Conservation (phyloP, 2,329 filamentous ascomycete species). For the Claviceps sp. region DNA sequence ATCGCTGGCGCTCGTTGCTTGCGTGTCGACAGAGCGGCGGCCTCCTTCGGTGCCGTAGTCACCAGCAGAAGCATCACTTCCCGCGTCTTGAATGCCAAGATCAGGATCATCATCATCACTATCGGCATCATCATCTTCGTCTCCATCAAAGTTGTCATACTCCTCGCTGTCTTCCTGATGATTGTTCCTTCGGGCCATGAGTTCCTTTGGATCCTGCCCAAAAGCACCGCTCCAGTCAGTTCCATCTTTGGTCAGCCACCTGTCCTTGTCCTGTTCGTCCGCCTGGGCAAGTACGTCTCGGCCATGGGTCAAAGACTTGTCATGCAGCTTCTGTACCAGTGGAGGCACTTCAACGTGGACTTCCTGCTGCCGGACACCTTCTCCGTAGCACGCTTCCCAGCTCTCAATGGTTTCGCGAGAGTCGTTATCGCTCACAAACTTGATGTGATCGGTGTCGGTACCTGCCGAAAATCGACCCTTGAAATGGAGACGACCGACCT, state of each 20-base stretch:
- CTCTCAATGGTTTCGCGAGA: slow-evolving; percentile 86
- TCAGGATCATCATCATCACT: slow-evolving; percentile 29
- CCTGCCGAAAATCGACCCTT: slow-evolving; percentile 74
- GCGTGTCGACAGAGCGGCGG: slow-evolving; percentile 27
- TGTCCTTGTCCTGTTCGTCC: slow-evolving; percentile 55
- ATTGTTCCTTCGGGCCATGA: slow-evolving; percentile 23
- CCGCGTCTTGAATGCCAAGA: slow-evolving; percentile 47
- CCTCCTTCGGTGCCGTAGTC: slow-evolving; percentile 14
- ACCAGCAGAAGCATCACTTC: slow-evolving; percentile 15
- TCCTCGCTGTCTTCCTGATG: slow-evolving; percentile 23
- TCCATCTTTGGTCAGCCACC: slow-evolving; percentile 68
- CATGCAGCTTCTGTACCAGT: slow-evolving; percentile 61
- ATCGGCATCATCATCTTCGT: slow-evolving; percentile 18
- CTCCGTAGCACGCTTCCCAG: slow-evolving; percentile 82
- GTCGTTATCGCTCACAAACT: slow-evolving; percentile 76
- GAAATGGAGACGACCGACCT: slow-evolving; percentile 74
- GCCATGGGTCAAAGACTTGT: slow-evolving; percentile 64
- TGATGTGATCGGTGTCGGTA: slow-evolving; percentile 73
- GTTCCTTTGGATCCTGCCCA: slow-evolving; percentile 54
- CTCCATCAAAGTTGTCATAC: slow-evolving; percentile 24
- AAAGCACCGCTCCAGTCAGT: slow-evolving; percentile 83
- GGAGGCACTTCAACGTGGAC: slow-evolving; percentile 64
- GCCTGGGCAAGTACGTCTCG: slow-evolving; percentile 68
- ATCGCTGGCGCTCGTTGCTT: slow-evolving; percentile 18
- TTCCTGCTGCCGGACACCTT: slow-evolving; percentile 63